These are phyloP conservation scores for Kwoniella pini DNA, from an alignment of 768 basidiomycete species.

Conservation along the genomic window DNA sequence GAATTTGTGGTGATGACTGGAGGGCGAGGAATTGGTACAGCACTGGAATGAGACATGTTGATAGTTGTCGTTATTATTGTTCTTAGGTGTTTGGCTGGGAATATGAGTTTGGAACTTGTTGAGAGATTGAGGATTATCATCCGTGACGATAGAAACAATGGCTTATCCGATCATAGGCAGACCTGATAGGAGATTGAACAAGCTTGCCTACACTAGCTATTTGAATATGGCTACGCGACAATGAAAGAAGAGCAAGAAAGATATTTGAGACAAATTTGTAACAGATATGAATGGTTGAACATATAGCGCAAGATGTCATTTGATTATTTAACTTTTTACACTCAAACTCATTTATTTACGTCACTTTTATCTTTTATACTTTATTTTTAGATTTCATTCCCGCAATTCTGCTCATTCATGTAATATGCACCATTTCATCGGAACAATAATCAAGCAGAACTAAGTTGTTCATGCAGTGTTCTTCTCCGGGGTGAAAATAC, in stretches of 20 bases:
- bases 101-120: background rate
- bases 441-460: no score
- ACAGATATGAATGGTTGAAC: background rate
- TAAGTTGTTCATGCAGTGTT: no score
- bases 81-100: background rate
- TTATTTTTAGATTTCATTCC: background rate
- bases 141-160: no score
- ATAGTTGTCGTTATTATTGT: background rate
- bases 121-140: constrained; percentile 1
- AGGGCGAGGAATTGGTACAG: background rate
- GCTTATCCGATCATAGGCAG: no score
- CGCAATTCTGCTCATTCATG: no score
- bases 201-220: no score
- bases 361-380: background rate
- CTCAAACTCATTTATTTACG: background rate
- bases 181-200: no score
- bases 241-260: no score
- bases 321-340: background rate
- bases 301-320: background rate
- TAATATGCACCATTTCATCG: no score
- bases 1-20: constrained; percentile 2
- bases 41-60: background rate
- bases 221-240: no score
- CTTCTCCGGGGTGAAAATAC: no score
- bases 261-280: no score